Evolutionary conservation across 768 basidiomycete genomes (phyloP).

Genomic region (Coprinellus micaceus): DNA sequence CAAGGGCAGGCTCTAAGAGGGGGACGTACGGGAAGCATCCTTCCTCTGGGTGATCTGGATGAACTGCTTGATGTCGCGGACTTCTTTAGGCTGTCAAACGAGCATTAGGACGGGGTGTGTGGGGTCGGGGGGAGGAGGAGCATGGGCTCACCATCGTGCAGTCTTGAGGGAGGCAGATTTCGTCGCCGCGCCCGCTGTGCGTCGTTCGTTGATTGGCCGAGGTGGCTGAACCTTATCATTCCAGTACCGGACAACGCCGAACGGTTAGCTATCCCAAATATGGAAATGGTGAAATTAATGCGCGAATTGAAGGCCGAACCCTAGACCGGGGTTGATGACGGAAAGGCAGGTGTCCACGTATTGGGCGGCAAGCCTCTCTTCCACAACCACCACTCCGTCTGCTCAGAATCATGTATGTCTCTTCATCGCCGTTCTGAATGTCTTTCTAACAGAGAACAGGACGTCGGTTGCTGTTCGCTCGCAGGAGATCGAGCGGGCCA

Average conservation of each 20-base stretch:
- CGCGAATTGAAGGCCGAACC: background rate
- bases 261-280: slow-evolving; percentile 5
- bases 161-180: slow-evolving; percentile 26
- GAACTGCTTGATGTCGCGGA: slow-evolving; percentile 98
- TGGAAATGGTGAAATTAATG: background rate
- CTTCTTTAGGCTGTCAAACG: slow-evolving; percentile 81
- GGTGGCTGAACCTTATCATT: slow-evolving; percentile 37
- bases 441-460: slow-evolving; percentile 27
- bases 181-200: slow-evolving; percentile 10
- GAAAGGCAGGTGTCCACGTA: background rate
- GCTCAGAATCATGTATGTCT: too few relatives aligned
- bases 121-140: background rate
- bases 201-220: background rate
- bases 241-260: slow-evolving; percentile 22
- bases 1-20: background rate
- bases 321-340: background rate
- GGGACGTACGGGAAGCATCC: slow-evolving; percentile 87
- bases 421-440: background rate
- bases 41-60: slow-evolving; percentile 95
- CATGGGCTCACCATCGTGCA: slow-evolving; percentile 37
- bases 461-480: slow-evolving; percentile 54
- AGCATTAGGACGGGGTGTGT: background rate
- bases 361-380: background rate
- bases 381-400: slow-evolving; percentile 8
- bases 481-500: slow-evolving; percentile 63